Evolutionary conservation across 2,329 filamentous ascomycete genomes (phyloP).

Genomic region (Pseudonectria buxi): DNA sequence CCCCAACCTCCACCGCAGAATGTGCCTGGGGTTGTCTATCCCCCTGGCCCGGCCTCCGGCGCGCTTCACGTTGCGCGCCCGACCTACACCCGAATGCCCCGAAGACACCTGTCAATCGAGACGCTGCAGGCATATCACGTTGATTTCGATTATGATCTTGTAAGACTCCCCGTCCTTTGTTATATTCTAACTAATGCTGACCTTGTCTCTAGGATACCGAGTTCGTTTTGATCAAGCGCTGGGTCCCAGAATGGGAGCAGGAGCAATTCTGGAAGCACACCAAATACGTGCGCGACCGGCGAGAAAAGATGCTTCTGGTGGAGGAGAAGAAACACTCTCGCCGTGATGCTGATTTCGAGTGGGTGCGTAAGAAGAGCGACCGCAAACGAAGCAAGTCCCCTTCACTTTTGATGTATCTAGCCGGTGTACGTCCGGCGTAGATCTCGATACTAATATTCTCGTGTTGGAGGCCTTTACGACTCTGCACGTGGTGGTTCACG

Average conservation of each 20-base stretch:
- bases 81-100: conserved; percentile 58
- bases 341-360: conserved; percentile 45
- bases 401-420: conserved; percentile 50
- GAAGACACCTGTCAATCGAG: conserved; percentile 55
- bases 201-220: conserved; percentile 48
- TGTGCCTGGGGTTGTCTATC: too few species aligned
- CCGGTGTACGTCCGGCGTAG: conserved; percentile 41
- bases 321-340: conserved; percentile 39
- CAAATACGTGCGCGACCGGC: conserved; percentile 52
- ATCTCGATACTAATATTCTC: too few species aligned
- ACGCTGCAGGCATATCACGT: conserved; percentile 49
- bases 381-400: conserved; percentile 51
- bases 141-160: conserved; percentile 51
- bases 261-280: conserved; percentile 69
- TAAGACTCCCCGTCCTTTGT: conserved; percentile 29
- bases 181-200: conserved; percentile 19
- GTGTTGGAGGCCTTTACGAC: too few species aligned
- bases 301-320: conserved; percentile 39
- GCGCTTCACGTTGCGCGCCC: conserved; percentile 29
- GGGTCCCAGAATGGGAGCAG: conserved; percentile 65
- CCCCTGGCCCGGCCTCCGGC: neutral
- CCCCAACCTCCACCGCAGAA: too few species aligned
- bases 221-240: conserved; percentile 66
- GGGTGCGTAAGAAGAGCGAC: conserved; percentile 50
- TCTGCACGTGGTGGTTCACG: too few species aligned